Percentiles rank a stretch among this genome's conserved stretches.
phyloP scores from a whole-genome alignment of 176 grass and related monocot genomes.

The Oryza punctata region DNA sequence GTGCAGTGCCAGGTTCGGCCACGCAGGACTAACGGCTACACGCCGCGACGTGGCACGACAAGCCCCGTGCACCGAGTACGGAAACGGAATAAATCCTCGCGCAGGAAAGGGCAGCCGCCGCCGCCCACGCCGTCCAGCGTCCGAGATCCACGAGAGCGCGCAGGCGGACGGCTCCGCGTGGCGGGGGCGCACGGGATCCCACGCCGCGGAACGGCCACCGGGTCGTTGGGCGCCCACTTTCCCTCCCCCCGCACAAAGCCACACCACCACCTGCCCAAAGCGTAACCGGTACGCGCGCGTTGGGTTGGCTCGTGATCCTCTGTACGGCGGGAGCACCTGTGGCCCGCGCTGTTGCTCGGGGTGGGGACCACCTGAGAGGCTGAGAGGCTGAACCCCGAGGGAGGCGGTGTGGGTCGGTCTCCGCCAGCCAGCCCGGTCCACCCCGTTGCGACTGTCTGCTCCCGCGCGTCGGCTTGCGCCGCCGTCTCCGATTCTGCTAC shows the following conservation, averaged over 20 bases:
- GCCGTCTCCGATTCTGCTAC: conserved; percentile 11
- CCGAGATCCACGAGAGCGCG: neutral
- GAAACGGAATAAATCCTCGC: neutral
- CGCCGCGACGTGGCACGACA: neutral
- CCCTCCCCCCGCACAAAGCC: too few relatives aligned
- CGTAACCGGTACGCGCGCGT: conserved; percentile 46
- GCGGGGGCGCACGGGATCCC: conserved; percentile 20
- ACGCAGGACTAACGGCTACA: neutral
- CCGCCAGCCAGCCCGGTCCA: conserved; percentile 35
- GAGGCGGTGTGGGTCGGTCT: conserved; percentile 34
- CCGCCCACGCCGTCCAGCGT: neutral
- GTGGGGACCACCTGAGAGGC: neutral
- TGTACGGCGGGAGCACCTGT: conserved; percentile 7
- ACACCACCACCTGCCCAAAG: conserved; percentile 25
- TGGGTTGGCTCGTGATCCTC: conserved; percentile 46
- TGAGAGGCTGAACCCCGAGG: too few relatives aligned
- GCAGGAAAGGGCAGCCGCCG: neutral
- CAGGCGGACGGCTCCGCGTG: too few relatives aligned
- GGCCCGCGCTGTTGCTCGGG: neutral
- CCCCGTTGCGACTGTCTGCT: conserved; percentile 28
- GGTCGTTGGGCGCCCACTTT: conserved; percentile 15
- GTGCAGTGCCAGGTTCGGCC: neutral
- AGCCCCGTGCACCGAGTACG: neutral
- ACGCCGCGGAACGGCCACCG: neutral
- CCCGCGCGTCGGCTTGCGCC: conserved; percentile 26